phyloP scores from a whole-genome alignment of 371 early-diverging fungal species.

The Mucor lusitanicus region DNA sequence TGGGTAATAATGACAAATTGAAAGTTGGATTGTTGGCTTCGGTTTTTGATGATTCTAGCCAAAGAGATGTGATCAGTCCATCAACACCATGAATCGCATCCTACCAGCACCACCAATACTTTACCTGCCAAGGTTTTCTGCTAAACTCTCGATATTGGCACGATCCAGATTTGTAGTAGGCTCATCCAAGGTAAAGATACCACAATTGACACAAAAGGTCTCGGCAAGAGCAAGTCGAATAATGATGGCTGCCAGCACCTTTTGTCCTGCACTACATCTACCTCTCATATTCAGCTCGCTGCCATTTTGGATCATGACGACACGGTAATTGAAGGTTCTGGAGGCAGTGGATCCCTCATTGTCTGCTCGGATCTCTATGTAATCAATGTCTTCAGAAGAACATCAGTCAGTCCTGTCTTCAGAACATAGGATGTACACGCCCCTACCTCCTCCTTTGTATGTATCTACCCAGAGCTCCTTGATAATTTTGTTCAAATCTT shows the following conservation, averaged over 20 bases:
- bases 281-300: conserved; percentile 97
- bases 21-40: conserved; percentile 86
- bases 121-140: conserved; percentile 79
- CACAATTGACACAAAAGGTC: conserved; percentile 93
- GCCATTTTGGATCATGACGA: conserved; percentile 95
- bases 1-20: conserved; percentile 99
- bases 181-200: conserved; percentile 98
- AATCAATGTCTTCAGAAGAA: conserved; percentile 79
- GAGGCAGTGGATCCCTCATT: conserved; percentile 66
- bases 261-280: conserved; percentile 99
- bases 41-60: conserved; percentile 73
- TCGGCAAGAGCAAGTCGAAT: conserved; percentile 98
- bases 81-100: too few relatives aligned
- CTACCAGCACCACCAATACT: too few relatives aligned
- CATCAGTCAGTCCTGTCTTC: not conserved
- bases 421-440: not conserved
- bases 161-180: conserved; percentile 99
- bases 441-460: conserved; percentile 91
- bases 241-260: conserved; percentile 96
- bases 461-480: conserved; percentile 97
- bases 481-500: conserved; percentile 97
- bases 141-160: conserved; percentile 93
- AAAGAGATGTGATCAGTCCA: not conserved
- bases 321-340: conserved; percentile 91
- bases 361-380: conserved; percentile 93